A percentile compares a stretch with the other conserved stretches of the same genome.
Evolutionary conservation across 305 asterid genomes (phyloP).

Genomic region (Fraxinus greggii): DNA sequence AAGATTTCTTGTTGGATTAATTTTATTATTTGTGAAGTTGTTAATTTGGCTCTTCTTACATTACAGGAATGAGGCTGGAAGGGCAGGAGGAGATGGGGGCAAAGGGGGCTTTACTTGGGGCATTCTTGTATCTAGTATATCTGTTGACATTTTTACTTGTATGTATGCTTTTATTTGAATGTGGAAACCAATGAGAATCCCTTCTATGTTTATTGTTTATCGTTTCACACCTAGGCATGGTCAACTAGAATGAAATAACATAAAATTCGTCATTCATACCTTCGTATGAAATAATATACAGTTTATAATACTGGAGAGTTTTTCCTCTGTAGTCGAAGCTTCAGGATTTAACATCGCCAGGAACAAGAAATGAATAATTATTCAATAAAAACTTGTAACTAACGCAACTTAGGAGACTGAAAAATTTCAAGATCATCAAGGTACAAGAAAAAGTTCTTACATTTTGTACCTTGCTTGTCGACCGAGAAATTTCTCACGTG

Average conservation of each 20-base stretch:
- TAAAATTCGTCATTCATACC: background rate
- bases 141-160: slow-evolving; percentile 28
- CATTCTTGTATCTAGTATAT: slow-evolving; percentile 35
- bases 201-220: background rate
- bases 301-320: background rate
- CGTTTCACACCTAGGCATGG: background rate
- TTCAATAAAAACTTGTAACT: background rate
- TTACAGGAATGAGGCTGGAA: slow-evolving; percentile 16
- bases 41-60: background rate
- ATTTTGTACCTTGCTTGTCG: background rate
- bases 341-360: background rate
- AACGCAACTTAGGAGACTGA: background rate
- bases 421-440: background rate
- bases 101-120: slow-evolving; percentile 18
- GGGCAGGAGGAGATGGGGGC: slow-evolving; percentile 15
- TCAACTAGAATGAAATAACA: background rate
- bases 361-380: background rate
- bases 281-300: background rate
- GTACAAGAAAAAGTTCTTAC: background rate
- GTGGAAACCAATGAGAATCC: slow-evolving; percentile 15
- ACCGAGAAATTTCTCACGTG: background rate
- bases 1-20: background rate
- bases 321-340: background rate
- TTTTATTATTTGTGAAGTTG: background rate
- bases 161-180: slow-evolving; percentile 28